Base-by-base conservation (phyloP, 148 eudicot genomes). In the Amaranthus hypochondriacus region DNA sequence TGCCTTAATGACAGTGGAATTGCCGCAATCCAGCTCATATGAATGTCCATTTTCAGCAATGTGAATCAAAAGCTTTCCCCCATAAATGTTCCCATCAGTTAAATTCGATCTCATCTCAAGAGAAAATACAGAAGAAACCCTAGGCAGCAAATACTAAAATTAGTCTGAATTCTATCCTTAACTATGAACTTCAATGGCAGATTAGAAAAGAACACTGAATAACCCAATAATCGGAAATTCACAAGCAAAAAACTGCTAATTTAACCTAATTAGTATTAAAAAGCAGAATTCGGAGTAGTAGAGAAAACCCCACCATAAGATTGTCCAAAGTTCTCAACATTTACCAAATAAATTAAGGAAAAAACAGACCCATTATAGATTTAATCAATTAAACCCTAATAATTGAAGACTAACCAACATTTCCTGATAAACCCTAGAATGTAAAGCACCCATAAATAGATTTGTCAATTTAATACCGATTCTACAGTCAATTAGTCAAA, bases 1-100 rank as follows among this genome's bases (percentile, higher is more conserved):
- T 4, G 81, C 78, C 83, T 96, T 91, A 28, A 96, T 97, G 44
- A 79, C 74, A 56, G 91, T 87, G 48, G 82, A 76, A 51, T 85
- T 96, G 71, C 92, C 89, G 42, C 97, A 96, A 57, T 85, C 90
- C n/a, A 92, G 80, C 69, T 89, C 85, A 82, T 80, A 84, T 0
- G 99, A 89, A 72, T 87, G 92, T n/a, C 99, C 99, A 86, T 92
- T 92, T 80, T 96, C 95, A 1, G 97, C 99, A 61, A 90, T 75
- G 75, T 87, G 97, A 72, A 96, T 90, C 80, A 86, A 58, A 55
- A 96, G 86, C 86, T 86, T 89, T 13, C 94, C 96, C 75, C 77
- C 76, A 5, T 75, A 73, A 53, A 80, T 63, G 7, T 71, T 83
- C 68, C 81, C 86, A 77, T 76, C 83, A 4, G 84, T 78, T 28